Evolutionary conservation across 441 rosid genomes (phyloP), one percentile per base, ranked within the genome.

Genomic region (Populus hybrid): DNA sequence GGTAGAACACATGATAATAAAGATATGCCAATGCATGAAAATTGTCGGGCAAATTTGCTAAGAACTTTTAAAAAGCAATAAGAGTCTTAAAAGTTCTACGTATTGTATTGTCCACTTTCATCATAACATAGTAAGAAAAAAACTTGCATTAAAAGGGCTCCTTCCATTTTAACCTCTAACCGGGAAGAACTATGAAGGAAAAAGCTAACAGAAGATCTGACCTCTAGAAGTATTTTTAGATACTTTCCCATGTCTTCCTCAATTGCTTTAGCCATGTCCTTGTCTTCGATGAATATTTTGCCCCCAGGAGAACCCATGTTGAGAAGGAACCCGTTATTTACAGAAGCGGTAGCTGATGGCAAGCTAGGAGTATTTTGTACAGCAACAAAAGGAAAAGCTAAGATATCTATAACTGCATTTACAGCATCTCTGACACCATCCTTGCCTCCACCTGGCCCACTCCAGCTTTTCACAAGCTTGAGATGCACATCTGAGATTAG

Each of bases 301-400:
- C 90, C 92, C 76, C 97, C 98, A 74, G 94, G 90, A 70, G 98
- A 89, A 42, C 93, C 97, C 89, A 85, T 82, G 87, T 93, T 96
- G 83, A 96, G 99, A 82, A 96, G 89, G 82, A 88, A 91, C 76
- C 99, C 99, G 81, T 97, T 93, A 86, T 86, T 96, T 68, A 94
- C 95, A 26, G 99, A 96, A 76, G 98, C 95, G 20, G 91, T 89
- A 70, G 99, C 92, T 75, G 93, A 88, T 80, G 92, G 91, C 80
- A 89, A 73, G 76, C 97, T 88, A 63, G 95, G 91, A 81, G 91
- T 82, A 87, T 86, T 91, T 83, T 96, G 99, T 75, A 94, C 74
- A 83, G 92, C 98, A 76, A 96, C 92, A 86, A 94, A 93, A 78
- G 99, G 99, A 82, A 91, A 96, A 40, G 97, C 99, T 76, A 94